Base-by-base conservation (phyloP, 2,329 filamentous ascomycete genomes). In the Penicillium crustosum region DNA sequence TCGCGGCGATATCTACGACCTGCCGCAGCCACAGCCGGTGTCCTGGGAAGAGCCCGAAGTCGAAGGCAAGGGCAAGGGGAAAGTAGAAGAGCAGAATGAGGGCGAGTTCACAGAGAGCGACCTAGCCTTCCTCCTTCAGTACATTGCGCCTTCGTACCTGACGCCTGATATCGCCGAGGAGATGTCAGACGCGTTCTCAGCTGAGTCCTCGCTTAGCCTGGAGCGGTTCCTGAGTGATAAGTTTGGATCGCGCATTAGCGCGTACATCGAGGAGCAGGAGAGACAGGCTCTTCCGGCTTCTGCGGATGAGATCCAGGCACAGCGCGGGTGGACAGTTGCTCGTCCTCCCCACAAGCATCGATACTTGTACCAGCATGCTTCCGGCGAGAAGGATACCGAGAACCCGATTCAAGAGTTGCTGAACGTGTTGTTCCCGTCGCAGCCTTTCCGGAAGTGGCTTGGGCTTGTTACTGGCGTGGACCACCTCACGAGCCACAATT, bases 271-370 rank as follows among this genome's bases (percentile, higher is more conserved):
- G 62, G 80, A 81, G 1, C 82, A 88, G 66, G 89, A 93, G 68
- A 77, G 77, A 55, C 71, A 78, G 35, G 78, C 80, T 5, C 65
- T 73, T 2, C 70, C 73, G 17, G 61, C 65, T 10, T 69, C 73
- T 17, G 85, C 82, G 45, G 69, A 74, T 0, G 81, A 83, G 57
- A 86, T 89, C 58, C 84, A 88, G 68, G 80, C 80, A 45, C 77
- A 77, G 61, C 83, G 79, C 42, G 76, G 78, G 0, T 94, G 90
- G 90, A 85, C 82, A 60, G 89, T 95, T 9, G 90, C 94, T 7
- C 84, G 86, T 33, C 94, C 94, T 39, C 94, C 94, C 0, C 93
- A 99, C 78, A 99, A 99, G 79, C 92, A 97, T 71, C 90, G 93
- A 15, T 99, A 89, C 73, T 81, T 96, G 2, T 99, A 94, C 75